Evolutionary conservation across 345 rosid genomes (phyloP), one percentile per base, ranked within the genome.

Genomic region (Ceriops zippeliana): DNA sequence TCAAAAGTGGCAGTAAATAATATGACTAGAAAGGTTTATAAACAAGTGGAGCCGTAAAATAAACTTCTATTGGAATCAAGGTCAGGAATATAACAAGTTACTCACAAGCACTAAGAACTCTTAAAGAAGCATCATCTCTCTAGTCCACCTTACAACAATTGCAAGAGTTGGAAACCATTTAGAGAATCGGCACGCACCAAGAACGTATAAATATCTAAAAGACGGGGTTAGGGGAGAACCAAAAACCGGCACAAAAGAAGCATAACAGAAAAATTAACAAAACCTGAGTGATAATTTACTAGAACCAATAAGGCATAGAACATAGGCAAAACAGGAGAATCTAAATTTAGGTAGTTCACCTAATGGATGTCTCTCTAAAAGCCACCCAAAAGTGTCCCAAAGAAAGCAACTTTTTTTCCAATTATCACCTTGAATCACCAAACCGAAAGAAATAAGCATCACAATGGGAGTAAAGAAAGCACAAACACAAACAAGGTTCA

Each of bases 371-470:
- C 63, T 57, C 61, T 61, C 54, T 22, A 70, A 54, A 42, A 63
- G 35, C 31, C 28, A 47, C 16, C 16, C 6, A 17, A 60, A 35
- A 70, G 19, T 58, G 75, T 61, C 61, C 26, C 19, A 73, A 66
- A 61, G 66, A 31, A 71, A 66, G 65, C 67, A 38, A 42, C 22
- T 63, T 63, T 66, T 20, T 49, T 59, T 31, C 37, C 63, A 30
- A 13, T 47, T 42, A 49, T 28, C 54, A 47, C 32, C 56, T 65
- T 21, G 54, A 46, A 79, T 75, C 61, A 68, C 37, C 69, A 19
- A 73, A 42, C 52, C 57, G 74, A 67, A 78, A 68, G 77, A 67
- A 73, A 73, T 24, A 68, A 73, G 73, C 59, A 66, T 59, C 63
- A 72, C 66, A 68, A 38, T 31, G 35, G 32, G 38, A 52, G 10